These are phyloP conservation scores for Cryptococcus sp. DNA, from an alignment of 1,284 basidiomycete genomes.

Conservation along the genomic window DNA sequence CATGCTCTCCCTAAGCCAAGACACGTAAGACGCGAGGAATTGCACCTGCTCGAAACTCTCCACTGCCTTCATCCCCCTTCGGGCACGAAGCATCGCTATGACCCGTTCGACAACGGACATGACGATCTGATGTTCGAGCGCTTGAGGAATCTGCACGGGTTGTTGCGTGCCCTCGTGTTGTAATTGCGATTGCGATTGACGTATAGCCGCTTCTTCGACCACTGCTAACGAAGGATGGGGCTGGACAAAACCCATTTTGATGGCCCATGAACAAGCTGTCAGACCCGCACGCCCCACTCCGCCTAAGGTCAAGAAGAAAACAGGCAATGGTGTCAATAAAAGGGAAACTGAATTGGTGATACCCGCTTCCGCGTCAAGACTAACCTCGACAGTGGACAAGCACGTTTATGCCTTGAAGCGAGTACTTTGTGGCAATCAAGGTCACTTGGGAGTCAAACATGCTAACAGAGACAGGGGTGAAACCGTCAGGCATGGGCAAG, in stretches of 20 bases:
- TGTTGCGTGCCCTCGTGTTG: not conserved
- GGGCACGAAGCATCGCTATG: constrained; percentile 69
- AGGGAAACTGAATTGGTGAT: too few relatives aligned
- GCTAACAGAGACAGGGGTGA: constrained; percentile 69
- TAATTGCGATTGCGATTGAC: not conserved
- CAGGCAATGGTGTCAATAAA: not conserved
- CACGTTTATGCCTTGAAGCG: constrained; percentile 71
- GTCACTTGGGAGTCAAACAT: constrained; percentile 72
- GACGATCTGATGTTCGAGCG: constrained; percentile 58
- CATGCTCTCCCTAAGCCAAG: constrained; percentile 59
- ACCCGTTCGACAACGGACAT: constrained; percentile 68
- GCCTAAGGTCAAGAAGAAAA: constrained; percentile 24
- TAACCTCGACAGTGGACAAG: constrained; percentile 87
- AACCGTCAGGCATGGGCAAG: constrained; percentile 87
- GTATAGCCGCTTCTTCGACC: constrained; percentile 27
- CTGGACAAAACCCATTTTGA: constrained; percentile 78
- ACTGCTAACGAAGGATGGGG: constrained; percentile 45
- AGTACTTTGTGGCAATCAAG: constrained; percentile 71
- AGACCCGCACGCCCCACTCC: constrained; percentile 93
- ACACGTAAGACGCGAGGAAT: constrained; percentile 77
- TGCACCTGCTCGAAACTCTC: constrained; percentile 89
- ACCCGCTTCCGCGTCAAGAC: constrained; percentile 13
- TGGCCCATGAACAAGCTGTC: constrained; percentile 88
- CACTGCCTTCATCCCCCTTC: constrained; percentile 80
- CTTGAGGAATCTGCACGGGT: constrained; percentile 15